A percentile compares a stretch with the other conserved stretches of the same genome.
phyloP scores from a whole-genome alignment of 2,329 filamentous ascomycete species.

The Fusarium sp. region DNA sequence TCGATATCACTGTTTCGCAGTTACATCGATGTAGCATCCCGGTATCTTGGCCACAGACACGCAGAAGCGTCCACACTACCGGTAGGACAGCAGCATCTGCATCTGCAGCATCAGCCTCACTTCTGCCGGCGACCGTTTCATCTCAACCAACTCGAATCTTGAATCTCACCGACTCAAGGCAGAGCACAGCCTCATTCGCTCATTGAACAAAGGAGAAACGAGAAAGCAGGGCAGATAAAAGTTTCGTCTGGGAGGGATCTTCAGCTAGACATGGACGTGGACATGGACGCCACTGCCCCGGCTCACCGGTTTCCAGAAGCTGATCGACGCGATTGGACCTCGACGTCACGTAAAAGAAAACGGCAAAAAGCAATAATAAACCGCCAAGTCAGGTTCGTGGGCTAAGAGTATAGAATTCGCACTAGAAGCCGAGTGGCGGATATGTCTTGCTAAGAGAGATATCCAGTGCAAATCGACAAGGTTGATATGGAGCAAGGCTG shows the following conservation, averaged over 20 bases:
- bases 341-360: not conserved
- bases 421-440: conserved; percentile 3
- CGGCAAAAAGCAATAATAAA: not conserved
- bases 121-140: not conserved
- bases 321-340: conserved; percentile 21
- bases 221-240: not conserved
- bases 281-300: conserved; percentile 12
- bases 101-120: conserved; percentile 3
- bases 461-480: not conserved
- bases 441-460: conserved; percentile 1
- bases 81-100: not conserved
- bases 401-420: not conserved
- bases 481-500: conserved; percentile 7
- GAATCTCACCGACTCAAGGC: conserved; percentile 10
- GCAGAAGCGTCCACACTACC: not conserved
- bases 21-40: conserved; percentile 14
- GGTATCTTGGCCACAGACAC: not conserved
- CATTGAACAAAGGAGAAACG: not conserved
- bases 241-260: not conserved
- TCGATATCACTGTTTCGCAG: not conserved
- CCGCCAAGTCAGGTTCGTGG: not conserved
- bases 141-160: not conserved
- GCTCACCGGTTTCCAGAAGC: conserved; percentile 33
- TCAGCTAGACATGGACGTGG: not conserved
- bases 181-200: not conserved